Evolutionary conservation across 768 basidiomycete species (phyloP).

Genomic region (Leccinum olivaceopallidum): DNA sequence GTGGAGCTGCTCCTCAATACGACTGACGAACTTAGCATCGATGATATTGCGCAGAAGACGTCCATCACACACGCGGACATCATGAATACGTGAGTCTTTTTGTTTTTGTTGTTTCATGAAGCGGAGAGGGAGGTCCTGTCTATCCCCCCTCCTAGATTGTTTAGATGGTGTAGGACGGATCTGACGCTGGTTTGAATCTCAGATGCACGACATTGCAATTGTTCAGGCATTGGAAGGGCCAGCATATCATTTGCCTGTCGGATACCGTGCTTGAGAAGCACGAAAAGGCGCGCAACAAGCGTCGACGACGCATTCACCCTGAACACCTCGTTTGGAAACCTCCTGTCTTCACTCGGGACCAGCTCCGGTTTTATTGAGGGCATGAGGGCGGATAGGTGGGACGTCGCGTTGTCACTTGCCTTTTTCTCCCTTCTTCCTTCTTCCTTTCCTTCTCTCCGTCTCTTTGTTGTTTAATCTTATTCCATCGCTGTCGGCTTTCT

Average conservation of each 20-base stretch:
- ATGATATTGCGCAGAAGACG: slow-evolving; percentile 96
- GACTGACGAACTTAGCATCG: slow-evolving; percentile 81
- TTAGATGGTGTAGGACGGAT: neutral
- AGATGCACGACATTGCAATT: slow-evolving; percentile 94
- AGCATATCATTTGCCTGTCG: slow-evolving; percentile 90
- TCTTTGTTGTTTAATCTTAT: neutral
- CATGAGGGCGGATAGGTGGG: neutral
- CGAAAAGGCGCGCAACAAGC: slow-evolving; percentile 79
- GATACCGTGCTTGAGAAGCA: slow-evolving; percentile 91
- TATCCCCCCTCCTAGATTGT: neutral
- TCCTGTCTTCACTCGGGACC: slow-evolving; percentile 87
- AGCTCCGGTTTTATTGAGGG: slow-evolving; percentile 64
- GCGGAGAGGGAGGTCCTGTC: neutral
- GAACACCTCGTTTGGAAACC: slow-evolving; percentile 91
- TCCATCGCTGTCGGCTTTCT: neutral
- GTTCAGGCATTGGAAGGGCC: slow-evolving; percentile 95
- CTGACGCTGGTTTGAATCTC: slow-evolving; percentile 15
- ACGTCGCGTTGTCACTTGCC: neutral
- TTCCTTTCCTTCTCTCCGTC: neutral
- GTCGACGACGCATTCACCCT: slow-evolving; percentile 74
- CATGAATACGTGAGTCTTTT: slow-evolving; percentile 88
- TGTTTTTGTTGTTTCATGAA: neutral
- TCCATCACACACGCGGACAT: slow-evolving; percentile 94
- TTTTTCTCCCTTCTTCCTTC: neutral
- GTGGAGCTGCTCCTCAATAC: slow-evolving; percentile 81